phyloP scores from a whole-genome alignment of 1,139 yeast genomes.

The Wickerhamomyces sp. region DNA sequence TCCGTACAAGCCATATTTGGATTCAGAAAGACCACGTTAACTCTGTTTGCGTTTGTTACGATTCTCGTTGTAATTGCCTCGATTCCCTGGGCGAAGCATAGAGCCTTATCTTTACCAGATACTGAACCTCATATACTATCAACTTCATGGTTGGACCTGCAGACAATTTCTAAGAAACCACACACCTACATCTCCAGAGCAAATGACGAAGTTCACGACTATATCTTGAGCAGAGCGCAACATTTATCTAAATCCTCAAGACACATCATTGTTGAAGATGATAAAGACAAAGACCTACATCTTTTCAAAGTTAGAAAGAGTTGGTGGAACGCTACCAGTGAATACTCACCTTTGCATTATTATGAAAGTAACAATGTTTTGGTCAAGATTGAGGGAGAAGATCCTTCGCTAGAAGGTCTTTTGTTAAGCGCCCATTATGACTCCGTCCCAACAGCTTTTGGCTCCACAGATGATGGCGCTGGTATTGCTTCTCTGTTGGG shows the following conservation, averaged over 20 bases:
- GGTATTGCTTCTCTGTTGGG: slow-evolving; percentile 86
- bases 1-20: slow-evolving; percentile 34
- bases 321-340: slow-evolving; percentile 36
- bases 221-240: slow-evolving; percentile 43
- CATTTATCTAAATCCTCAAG: slow-evolving; percentile 25
- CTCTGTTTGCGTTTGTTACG: slow-evolving; percentile 42
- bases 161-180: slow-evolving; percentile 53
- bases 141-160: slow-evolving; percentile 65
- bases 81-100: slow-evolving; percentile 28
- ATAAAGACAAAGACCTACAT: slow-evolving; percentile 42
- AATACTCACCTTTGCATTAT: slow-evolving; percentile 47
- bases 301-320: slow-evolving; percentile 44
- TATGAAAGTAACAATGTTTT: slow-evolving; percentile 77
- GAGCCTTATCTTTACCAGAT: slow-evolving; percentile 38
- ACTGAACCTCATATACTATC: slow-evolving; percentile 36
- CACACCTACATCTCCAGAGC: slow-evolving; percentile 79
- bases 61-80: slow-evolving; percentile 31
- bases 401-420: slow-evolving; percentile 55
- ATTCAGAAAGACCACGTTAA: slow-evolving; percentile 55
- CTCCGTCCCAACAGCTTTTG: slow-evolving; percentile 82
- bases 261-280: slow-evolving; percentile 36
- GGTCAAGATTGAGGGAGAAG: slow-evolving; percentile 64
- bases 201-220: slow-evolving; percentile 73
- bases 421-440: slow-evolving; percentile 84
- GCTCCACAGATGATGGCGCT: slow-evolving; percentile 91